Evolutionary conservation across 2,329 filamentous ascomycete species (phyloP), one percentile per base, ranked within the genome.

Genomic region (Colletotrichum filicis): DNA sequence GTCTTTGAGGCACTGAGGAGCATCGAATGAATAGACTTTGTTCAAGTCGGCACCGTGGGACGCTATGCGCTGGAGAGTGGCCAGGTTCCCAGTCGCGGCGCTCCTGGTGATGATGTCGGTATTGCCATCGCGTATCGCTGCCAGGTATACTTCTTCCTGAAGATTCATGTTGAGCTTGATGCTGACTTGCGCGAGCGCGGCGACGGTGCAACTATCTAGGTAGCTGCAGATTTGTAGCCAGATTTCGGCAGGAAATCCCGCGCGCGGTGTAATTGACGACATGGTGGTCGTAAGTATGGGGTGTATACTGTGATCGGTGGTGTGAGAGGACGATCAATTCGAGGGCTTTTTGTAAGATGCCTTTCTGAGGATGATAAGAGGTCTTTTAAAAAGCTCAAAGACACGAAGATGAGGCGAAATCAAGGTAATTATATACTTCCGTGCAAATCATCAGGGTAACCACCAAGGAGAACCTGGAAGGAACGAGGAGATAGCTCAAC

Each of bases 141-240:
- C 16, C 19, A 46, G 6, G 7, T 46, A 46, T 9, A 46, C 42
- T 2, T 46, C 42, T 4, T n/a, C 1, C 16, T 46, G 42, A 9
- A 46, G 3, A 1, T 8, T 46, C 16, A 3, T 4, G 42, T n/a
- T 2, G 42, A 46, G 16, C 14, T 19, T 19, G 24, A 19, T 19
- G 19, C 19, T 46, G 42, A 46, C 16, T 46, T 46, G 42, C 5
- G 42, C 42, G 42, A 46, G 42, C 16, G 42, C 42, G 0, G 42
- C 42, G 16, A 46, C 16, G 42, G 1, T 1, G 19, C 0, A 1
- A 4, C 42, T 46, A 0, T n/a, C 19, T 2, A 46, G 19, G 7
- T 1, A 46, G 0, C 1, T 16, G 19, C 19, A 19, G 42, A 46
- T 1, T 1, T 46, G 3, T 8, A n/a, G 19, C 42, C 42, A n/a